Base-by-base conservation (phyloP, 352 stramenopile genomes). In the Globisporangium uncinulatum region DNA sequence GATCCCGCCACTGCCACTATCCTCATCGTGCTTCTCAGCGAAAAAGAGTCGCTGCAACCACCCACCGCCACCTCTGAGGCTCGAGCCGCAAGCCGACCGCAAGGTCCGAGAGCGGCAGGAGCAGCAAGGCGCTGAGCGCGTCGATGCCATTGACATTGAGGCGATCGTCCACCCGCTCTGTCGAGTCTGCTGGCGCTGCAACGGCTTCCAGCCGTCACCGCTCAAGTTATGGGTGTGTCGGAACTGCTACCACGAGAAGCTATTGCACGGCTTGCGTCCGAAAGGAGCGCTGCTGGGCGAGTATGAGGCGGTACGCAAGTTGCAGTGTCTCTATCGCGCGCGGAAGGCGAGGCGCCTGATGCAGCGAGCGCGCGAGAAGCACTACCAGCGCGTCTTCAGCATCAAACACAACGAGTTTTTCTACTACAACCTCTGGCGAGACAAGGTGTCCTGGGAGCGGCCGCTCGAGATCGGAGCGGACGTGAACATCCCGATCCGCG, bases 381-480 rank as follows among this genome's bases (percentile, higher is more conserved):
- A 77, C 41, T 87, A 88, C 52, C 76, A 92, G 58, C 69, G 78
- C 14, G 70, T 92, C 10, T 92, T 89, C 62, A 88, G 76, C 37
- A 88, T 90, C 56, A 65, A 66, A 4, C 82, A 92, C 74, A 66
- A 84, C 49, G 59, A 67, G 10, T 92, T 92, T 52, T 92, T 92
- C 60, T 89, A 78, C 62, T 90, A 86, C 70, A 88, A 92, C 48
- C 53, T 79, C 14, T 90, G 79, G 79, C 69, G 68, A 6, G 61
- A 63, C 19, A 58, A 44, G 6, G 74, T 74, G 19, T 74, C 77
- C 4, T 92, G 82, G 82, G 21, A 67, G 9, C 74, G 66, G 8
- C 82, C 82, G 11, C 15, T 0, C 9, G 63, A 76, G 13, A 51
- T 92, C 24, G 62, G 65, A 2, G 36, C 62, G 17, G 56, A 83